Evolutionary conservation across 2,329 filamentous ascomycete genomes (phyloP), one percentile per base, ranked within the genome.

Genomic region (Talaromyces funiculosus): DNA sequence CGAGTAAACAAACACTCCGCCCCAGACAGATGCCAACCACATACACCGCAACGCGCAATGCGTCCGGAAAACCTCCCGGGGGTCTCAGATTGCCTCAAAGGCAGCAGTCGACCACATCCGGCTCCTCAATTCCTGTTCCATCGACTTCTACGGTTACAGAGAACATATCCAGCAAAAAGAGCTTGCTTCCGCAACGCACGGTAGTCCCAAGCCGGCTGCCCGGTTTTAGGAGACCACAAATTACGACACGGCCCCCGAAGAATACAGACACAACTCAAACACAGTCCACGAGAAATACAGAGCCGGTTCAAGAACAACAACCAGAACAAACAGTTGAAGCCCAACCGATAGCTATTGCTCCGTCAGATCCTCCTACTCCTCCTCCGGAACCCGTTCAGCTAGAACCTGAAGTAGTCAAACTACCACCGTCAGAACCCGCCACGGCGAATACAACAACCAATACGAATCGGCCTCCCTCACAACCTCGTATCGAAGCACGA

Each of bases 101-200:
- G 31, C 43, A 64, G 57, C 64, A 62, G 24, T 60, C 64, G 42
- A 62, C 40, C 38, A 62, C 67, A 40, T 43, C 60, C 20, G 29
- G 42, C 16, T 59, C 64, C 7, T 61, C 61, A 9, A 63, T 57
- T 18, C 57, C 63, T 26, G 45, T 55, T 9, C 43, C 62, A 14
- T 42, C 37, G 26, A 37, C 20, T 3, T 45, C 42, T 6, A 14
- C 57, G 3, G 24, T 29, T 16, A n/a, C 47, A 18, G 67, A 68
- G 35, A 67, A 65, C 53, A 54, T 61, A 38, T 61, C 61, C 42
- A 68, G 65, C n/a, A 66, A 63, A 38, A 72, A 70, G 61, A 75
- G 70, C 20, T 64, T 72, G 8, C 65, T 75, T 8, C 70, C 71
- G 3, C 72, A 73, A 51, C 68, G 67, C 47, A 64, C 63, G 18